Base-by-base conservation (phyloP, 495 filamentous ascomycete species). In the Lasiosphaeris hirsuta region DNA sequence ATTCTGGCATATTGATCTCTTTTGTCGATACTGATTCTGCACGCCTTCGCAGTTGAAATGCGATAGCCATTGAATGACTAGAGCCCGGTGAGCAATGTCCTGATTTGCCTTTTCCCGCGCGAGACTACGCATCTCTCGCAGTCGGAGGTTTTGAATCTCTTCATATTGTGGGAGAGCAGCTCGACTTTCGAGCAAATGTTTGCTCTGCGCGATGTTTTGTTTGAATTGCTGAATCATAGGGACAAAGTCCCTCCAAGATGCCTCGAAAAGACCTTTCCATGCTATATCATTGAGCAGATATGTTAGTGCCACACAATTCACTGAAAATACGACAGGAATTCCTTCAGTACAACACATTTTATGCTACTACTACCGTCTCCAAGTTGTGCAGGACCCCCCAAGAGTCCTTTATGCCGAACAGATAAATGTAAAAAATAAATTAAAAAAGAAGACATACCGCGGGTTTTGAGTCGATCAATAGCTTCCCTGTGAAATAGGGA, bases 401-500 rank as follows among this genome's bases (percentile, higher is more conserved):
- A 30, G n/a, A n/a, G n/a, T n/a, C n/a, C n/a, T n/a, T n/a, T n/a
- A n/a, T n/a, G n/a, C n/a, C n/a, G n/a, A n/a, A n/a, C n/a, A n/a
- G n/a, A n/a, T n/a, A n/a, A n/a, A n/a, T n/a, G n/a, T n/a, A n/a
- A n/a, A n/a, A n/a, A n/a, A n/a, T n/a, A n/a, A n/a, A n/a, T n/a
- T n/a, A n/a, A n/a, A n/a, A n/a, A 30, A 5, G 23, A 30, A 30
- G 5, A 30, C 23, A 5, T 30, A 30, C 23, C 23, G 23, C 23
- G 23, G 36, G 15, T 38, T 61, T 51, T 39, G 71, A 73, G 45
- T 68, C 68, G 39, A 5, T 68, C 57, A 8, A 78, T 42, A 7
- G 69, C 68, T 44, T 60, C 46, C 42, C 42, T 56, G 49, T 81
- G 75, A 52, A 81, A 81, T n/a, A 69, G 63, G 10, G 79, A 52